phyloP scores from a whole-genome alignment of 1,139 yeast species.

The Geotrichum carabidarum region DNA sequence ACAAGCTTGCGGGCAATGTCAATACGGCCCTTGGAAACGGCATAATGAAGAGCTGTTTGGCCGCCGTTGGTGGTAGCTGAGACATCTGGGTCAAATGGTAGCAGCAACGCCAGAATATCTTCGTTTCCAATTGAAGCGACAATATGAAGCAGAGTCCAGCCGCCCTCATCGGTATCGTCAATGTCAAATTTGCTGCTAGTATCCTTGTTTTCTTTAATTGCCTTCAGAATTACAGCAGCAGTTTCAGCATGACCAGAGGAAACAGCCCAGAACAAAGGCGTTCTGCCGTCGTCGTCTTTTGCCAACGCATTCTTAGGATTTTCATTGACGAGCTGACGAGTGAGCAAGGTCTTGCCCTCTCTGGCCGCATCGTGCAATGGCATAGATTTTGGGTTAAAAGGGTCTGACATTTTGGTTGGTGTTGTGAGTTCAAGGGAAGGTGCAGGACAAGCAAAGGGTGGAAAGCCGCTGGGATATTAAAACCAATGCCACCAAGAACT shows the following conservation, averaged over 20 bases:
- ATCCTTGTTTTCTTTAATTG: constrained; percentile 26
- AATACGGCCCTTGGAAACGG: constrained; percentile 62
- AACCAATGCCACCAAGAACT: background rate
- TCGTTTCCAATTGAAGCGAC: constrained; percentile 67
- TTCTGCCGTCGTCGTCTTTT: constrained; percentile 70
- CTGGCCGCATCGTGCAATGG: constrained; percentile 57
- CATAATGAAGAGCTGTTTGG: constrained; percentile 69
- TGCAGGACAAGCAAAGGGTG: background rate
- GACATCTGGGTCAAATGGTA: constrained; percentile 45
- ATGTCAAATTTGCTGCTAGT: constrained; percentile 46
- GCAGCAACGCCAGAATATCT: constrained; percentile 46
- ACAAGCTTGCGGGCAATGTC: constrained; percentile 51
- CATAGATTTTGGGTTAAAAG: constrained; percentile 11
- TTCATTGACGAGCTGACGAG: constrained; percentile 45
- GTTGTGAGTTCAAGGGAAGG: background rate
- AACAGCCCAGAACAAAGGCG: constrained; percentile 88
- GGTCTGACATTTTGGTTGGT: constrained; percentile 13
- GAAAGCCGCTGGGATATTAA: background rate
- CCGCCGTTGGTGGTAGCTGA: constrained; percentile 59
- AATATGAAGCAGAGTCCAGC: constrained; percentile 87
- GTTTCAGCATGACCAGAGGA: constrained; percentile 56
- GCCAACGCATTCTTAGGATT: constrained; percentile 45
- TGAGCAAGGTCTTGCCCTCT: constrained; percentile 49
- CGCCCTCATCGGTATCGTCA: constrained; percentile 69
- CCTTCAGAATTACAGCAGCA: constrained; percentile 48